Evolutionary conservation across 177 flowering plant genomes (phyloP).

Genomic region (Telopea speciosissima): DNA sequence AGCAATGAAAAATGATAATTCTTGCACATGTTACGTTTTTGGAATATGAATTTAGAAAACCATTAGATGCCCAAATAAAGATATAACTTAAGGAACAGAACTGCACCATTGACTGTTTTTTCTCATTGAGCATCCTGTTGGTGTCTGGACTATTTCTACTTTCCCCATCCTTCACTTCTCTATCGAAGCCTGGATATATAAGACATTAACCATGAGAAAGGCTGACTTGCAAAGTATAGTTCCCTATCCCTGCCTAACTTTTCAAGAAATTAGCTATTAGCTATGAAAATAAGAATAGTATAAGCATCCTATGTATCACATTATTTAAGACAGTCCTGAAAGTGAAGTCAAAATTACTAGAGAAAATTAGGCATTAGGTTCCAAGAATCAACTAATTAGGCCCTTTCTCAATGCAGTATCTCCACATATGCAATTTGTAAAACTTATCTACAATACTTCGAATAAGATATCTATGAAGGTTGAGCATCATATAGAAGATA

Average conservation of each 20-base stretch:
- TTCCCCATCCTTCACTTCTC: constrained; percentile 61
- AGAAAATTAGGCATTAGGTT: not conserved
- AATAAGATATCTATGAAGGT: too few relatives aligned
- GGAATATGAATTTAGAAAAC: not conserved
- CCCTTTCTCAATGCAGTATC: not conserved
- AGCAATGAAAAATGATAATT: not conserved
- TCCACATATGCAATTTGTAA: not conserved
- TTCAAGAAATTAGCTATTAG: not conserved
- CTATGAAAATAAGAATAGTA: not conserved
- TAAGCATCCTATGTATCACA: not conserved
- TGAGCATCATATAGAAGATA: too few relatives aligned
- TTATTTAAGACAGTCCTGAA: not conserved
- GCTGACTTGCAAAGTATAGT: not conserved
- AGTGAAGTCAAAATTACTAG: not conserved
- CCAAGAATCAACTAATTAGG: not conserved
- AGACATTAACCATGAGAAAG: not conserved
- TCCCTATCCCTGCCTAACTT: not conserved
- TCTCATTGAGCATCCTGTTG: constrained; percentile 65
- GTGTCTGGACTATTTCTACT: constrained; percentile 45
- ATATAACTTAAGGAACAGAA: constrained; percentile 4
- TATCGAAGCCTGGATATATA: constrained; percentile 63
- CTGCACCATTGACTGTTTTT: constrained; percentile 72
- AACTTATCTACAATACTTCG: too few relatives aligned
- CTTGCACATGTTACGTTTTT: not conserved
- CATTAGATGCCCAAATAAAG: not conserved